Evolutionary conservation across 768 basidiomycete genomes (phyloP).

Genomic region (Pulveroboletus ravenelii): DNA sequence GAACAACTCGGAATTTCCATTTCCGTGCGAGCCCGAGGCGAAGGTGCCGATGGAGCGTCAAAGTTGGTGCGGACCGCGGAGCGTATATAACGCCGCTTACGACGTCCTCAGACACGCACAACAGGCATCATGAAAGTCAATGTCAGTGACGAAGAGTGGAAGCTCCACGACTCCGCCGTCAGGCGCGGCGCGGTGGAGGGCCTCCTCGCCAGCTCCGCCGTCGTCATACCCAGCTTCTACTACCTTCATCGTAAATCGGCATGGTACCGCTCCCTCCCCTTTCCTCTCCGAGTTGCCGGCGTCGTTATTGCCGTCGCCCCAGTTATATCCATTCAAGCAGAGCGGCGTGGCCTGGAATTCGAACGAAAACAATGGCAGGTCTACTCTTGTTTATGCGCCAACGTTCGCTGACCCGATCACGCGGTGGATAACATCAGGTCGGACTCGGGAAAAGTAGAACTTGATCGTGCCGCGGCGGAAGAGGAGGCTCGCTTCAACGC

Average conservation of each 20-base stretch:
- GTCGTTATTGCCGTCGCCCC: constrained; percentile 66
- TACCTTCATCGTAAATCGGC: constrained; percentile 48
- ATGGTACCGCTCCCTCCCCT: constrained; percentile 60
- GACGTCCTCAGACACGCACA: too few relatives aligned
- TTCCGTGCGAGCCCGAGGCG: not conserved
- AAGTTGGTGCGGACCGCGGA: too few relatives aligned
- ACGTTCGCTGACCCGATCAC: not conserved
- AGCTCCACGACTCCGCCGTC: constrained; percentile 51
- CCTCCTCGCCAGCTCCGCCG: constrained; percentile 37
- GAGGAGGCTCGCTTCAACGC: constrained; percentile 44
- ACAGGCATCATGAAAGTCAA: constrained; percentile 26
- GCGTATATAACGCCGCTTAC: not conserved
- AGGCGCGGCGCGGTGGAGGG: constrained; percentile 64
- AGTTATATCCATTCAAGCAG: constrained; percentile 65
- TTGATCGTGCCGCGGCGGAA: constrained; percentile 41
- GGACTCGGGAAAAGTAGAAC: constrained; percentile 45
- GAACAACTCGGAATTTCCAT: not conserved
- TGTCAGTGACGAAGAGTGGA: constrained; percentile 43
- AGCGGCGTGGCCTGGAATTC: constrained; percentile 61
- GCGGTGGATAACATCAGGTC: constrained; percentile 13
- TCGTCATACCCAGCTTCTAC: constrained; percentile 48
- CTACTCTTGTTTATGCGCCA: not conserved
- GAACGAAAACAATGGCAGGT: constrained; percentile 60
- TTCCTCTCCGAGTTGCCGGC: constrained; percentile 65
- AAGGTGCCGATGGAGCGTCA: too few relatives aligned